Conservation (phyloP, 2,329 filamentous ascomycete genomes). For the Calonectria leucothoes region DNA sequence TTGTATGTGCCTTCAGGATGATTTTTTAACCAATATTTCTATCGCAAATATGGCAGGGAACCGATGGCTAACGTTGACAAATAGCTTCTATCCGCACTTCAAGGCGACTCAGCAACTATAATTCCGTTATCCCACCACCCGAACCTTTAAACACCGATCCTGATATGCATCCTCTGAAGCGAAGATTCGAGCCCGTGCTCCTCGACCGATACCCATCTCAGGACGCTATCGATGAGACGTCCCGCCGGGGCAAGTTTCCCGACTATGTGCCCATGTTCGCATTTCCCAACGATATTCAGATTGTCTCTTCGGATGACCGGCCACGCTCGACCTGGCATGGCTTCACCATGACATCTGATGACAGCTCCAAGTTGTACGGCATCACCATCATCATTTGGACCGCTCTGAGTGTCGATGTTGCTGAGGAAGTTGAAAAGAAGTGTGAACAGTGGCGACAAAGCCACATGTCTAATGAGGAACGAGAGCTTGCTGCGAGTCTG, state of each 20-base stretch:
- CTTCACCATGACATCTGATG: constrained; percentile 96
- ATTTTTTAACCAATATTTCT: too few relatives aligned
- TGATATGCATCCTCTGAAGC: constrained; percentile 94
- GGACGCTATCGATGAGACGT: constrained; percentile 81
- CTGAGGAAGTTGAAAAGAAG: constrained; percentile 83
- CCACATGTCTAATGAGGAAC: constrained; percentile 90
- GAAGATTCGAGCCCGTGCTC: constrained; percentile 94
- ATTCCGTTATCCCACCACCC: constrained; percentile 94
- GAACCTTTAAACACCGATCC: constrained; percentile 91
- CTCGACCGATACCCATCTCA: constrained; percentile 94
- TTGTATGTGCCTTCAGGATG: constrained; percentile 52
- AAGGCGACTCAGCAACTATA: constrained; percentile 94
- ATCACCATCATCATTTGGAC: constrained; percentile 95
- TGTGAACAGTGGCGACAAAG: constrained; percentile 88
- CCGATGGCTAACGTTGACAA: constrained; percentile 42
- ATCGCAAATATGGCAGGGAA: too few relatives aligned
- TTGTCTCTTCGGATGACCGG: constrained; percentile 93
- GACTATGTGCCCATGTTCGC: constrained; percentile 99
- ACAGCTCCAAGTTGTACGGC: constrained; percentile 91
- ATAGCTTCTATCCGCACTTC: constrained; percentile 78
- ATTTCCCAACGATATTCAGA: constrained; percentile 97
- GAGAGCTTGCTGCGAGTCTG: constrained; percentile 90
- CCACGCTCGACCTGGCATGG: constrained; percentile 99
- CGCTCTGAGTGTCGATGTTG: constrained; percentile 82
- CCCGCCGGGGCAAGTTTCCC: constrained; percentile 86